Evolutionary conservation across 305 asterid species (phyloP).

Genomic region (Fraxinus xanthoxyloides): DNA sequence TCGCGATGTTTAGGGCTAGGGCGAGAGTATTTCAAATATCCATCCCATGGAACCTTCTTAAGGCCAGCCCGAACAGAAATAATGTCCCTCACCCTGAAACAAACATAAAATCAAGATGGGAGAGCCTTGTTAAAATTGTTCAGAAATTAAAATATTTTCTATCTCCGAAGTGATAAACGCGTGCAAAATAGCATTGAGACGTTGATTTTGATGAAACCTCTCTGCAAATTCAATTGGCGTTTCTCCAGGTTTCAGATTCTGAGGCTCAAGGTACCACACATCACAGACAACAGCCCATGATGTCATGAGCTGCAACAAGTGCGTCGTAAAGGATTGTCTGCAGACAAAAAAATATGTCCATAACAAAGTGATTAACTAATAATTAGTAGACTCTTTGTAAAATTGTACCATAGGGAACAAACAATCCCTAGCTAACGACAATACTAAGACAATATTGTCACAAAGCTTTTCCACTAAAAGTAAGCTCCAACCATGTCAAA

Average conservation of each 20-base stretch:
- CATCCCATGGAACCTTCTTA: conserved; percentile 97
- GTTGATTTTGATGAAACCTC: conserved; percentile 31
- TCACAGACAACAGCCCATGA: conserved; percentile 99
- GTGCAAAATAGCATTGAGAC: conserved; percentile 4
- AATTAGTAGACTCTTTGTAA: not conserved
- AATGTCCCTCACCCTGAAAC: conserved; percentile 80
- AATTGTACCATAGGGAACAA: not conserved
- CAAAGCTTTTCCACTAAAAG: not conserved
- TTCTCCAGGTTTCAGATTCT: conserved; percentile 84
- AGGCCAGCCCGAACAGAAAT: conserved; percentile 94
- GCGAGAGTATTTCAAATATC: conserved; percentile 90
- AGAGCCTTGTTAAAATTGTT: not conserved
- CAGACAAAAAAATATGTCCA: conserved; percentile 15
- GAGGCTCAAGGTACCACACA: conserved; percentile 98
- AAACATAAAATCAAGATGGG: conserved; percentile 16
- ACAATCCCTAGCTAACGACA: not conserved
- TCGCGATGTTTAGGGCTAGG: conserved; percentile 94
- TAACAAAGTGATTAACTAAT: not conserved
- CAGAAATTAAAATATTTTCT: not conserved
- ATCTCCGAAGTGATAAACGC: not conserved
- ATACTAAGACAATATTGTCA: not conserved
- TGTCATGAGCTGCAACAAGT: conserved; percentile 69
- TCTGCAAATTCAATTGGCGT: conserved; percentile 91
- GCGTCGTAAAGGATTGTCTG: conserved; percentile 67
- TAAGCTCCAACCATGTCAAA: conserved; percentile 4